Evolutionary conservation across 257 asterid genomes (phyloP).

Genomic region (Echium plantagineum): DNA sequence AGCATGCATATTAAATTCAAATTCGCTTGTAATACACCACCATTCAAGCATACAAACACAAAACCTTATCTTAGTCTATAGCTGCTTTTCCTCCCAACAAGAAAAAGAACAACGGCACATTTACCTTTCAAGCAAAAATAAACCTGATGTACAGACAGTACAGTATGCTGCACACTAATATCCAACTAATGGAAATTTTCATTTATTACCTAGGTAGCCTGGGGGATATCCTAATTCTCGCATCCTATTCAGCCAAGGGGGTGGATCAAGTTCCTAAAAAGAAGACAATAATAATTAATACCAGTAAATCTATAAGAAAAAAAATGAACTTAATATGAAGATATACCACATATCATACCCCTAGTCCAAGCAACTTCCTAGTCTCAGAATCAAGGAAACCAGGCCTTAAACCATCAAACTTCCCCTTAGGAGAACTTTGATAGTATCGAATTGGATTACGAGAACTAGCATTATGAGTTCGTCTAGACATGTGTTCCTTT

Average conservation of each 20-base stretch:
- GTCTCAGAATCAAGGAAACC: slow-evolving; percentile 85
- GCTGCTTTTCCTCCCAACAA: neutral
- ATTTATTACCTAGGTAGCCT: slow-evolving; percentile 69
- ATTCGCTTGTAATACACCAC: neutral
- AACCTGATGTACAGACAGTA: too few species aligned
- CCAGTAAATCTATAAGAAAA: too few species aligned
- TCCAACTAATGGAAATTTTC: neutral
- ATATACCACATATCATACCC: slow-evolving; percentile 35
- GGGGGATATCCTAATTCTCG: slow-evolving; percentile 97
- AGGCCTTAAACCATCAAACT: slow-evolving; percentile 76
- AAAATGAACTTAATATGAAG: neutral
- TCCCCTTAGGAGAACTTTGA: slow-evolving; percentile 68
- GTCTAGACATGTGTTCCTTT: slow-evolving; percentile 54
- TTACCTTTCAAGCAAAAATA: too few species aligned
- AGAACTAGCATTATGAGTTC: slow-evolving; percentile 44
- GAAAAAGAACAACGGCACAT: neutral
- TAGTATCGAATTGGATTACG: slow-evolving; percentile 76
- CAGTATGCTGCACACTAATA: too few species aligned
- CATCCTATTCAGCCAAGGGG: slow-evolving; percentile 98
- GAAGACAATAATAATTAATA: too few species aligned
- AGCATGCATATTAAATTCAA: neutral
- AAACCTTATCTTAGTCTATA: too few species aligned
- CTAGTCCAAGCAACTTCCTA: slow-evolving; percentile 65
- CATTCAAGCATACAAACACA: neutral
- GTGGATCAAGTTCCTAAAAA: slow-evolving; percentile 81